Evolutionary conservation across 306 rosid species (phyloP), one percentile per base, ranked within the genome.

Genomic region (Cicer bijugum): DNA sequence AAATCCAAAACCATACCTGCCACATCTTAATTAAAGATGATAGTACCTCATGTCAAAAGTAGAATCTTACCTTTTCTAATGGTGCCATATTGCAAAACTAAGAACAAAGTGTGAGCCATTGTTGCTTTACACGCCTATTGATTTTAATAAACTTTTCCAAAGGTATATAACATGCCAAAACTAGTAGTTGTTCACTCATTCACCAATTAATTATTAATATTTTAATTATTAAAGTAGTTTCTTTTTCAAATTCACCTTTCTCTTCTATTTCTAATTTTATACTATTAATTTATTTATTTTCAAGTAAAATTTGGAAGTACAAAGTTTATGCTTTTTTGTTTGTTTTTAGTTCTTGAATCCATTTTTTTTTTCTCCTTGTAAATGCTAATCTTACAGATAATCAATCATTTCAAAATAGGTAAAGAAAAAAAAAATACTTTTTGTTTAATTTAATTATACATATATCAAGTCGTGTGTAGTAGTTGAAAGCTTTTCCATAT

Each of bases 21-120:
- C 61, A 69, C 56, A 12, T 28, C 17, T 45, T 28, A 23, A 62
- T 45, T 28, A 23, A 62, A 63, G 74, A 45, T 37, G 78, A 76
- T 70, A 53, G 6, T 53, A 64, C 43, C 8, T 57, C 12, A 0
- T 9, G 10, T 20, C 71, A 12, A 50, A 60, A 40, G 23, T 38
- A 77, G 85, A 82, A 82, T 82, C 82, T 82, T 48, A 15, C 67
- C 67, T 82, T 76, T 77, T 58, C 75, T 51, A 37, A 76, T 77
- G 42, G 14, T 5, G 82, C 82, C 85, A 76, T 59, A 15, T 65
- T 47, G 78, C 61, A 82, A 46, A 50, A 70, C 58, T 8, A 70
- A 64, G 14, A 55, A 57, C 47, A 47, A 38, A 74, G 59, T 65
- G 65, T 23, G 46, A 51, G 33, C 67, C 67, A 12, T 8, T 12